Evolutionary conservation across 495 filamentous ascomycete species (phyloP).

Genomic region (Xylaria sp.): DNA sequence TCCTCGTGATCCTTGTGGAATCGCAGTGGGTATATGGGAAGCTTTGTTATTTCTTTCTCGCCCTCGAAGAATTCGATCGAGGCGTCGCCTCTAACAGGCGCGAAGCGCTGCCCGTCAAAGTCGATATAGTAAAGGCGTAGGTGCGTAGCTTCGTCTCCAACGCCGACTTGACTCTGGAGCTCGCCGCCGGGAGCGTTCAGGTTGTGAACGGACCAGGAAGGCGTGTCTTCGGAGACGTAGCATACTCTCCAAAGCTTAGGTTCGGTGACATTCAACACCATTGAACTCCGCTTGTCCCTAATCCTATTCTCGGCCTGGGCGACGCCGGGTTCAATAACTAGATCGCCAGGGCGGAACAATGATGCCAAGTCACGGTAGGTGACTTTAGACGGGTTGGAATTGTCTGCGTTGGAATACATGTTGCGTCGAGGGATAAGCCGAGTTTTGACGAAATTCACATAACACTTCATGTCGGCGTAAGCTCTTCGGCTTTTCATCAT

Average conservation of each 20-base stretch:
- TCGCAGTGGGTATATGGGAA: constrained; percentile 58
- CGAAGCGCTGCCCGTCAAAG: constrained; percentile 24
- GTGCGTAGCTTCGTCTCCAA: constrained; percentile 34
- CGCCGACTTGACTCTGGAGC: constrained; percentile 15
- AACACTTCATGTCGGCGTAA: constrained; percentile 45
- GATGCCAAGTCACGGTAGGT: constrained; percentile 48
- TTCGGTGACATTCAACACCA: constrained; percentile 2
- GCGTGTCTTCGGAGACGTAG: constrained; percentile 27
- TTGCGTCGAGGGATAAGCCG: constrained; percentile 44
- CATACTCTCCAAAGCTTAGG: constrained; percentile 28
- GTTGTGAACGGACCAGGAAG: constrained; percentile 22
- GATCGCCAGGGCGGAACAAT: constrained; percentile 45
- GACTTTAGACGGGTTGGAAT: constrained; percentile 32
- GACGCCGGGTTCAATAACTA: constrained; percentile 32
- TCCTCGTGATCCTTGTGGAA: constrained; percentile 57
- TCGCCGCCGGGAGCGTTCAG: constrained; percentile 18
- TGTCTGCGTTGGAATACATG: constrained; percentile 30
- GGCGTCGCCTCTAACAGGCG: constrained; percentile 47
- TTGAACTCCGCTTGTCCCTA: constrained; percentile 18
- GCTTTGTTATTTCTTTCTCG: constrained; percentile 27
- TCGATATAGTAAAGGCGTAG: constrained; percentile 26
- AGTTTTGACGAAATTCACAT: constrained; percentile 46
- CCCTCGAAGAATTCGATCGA: constrained; percentile 60
- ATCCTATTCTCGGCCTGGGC: constrained; percentile 14
- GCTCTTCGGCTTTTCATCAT: constrained; percentile 41